Evolutionary conservation across 106 monocot genomes (phyloP).

Genomic region (Narthecium ossifragum): DNA sequence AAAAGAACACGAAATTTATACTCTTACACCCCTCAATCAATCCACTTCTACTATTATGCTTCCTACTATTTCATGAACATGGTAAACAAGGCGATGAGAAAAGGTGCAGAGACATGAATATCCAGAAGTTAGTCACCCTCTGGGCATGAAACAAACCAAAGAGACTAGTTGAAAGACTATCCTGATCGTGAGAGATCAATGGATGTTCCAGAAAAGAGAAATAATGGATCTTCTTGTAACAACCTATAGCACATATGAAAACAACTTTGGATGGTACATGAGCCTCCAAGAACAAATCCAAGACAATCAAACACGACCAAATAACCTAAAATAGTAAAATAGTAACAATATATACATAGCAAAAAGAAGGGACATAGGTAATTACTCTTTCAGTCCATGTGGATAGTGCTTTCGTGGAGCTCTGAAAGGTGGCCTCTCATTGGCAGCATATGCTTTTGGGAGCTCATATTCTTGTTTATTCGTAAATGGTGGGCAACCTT

Average conservation of each 20-base stretch:
- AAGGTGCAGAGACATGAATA: no score
- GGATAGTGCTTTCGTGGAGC: conserved; percentile 62
- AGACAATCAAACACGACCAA: not conserved
- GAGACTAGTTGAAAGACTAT: no score
- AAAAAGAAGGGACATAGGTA: conserved; percentile 1
- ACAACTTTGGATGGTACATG: not conserved
- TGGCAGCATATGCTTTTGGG: conserved; percentile 57
- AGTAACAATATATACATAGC: not conserved
- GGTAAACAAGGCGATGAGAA: no score
- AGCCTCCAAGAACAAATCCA: not conserved
- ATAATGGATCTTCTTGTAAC: no score
- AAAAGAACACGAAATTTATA: no score
- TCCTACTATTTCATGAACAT: no score
- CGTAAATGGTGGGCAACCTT: conserved; percentile 77
- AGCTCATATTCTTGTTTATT: conserved; percentile 52
- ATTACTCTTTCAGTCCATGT: conserved; percentile 82
- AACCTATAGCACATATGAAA: no score
- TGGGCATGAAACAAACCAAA: no score
- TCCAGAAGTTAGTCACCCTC: no score
- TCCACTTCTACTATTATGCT: no score
- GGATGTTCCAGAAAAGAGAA: not conserved
- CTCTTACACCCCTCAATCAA: no score
- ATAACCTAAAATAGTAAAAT: not conserved
- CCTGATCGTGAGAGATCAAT: no score
- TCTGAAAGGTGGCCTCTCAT: conserved; percentile 86